Percentiles rank a stretch among this genome's conserved stretches.
Evolutionary conservation across 1,139 yeast genomes (phyloP).

Genomic region (Lodderomyces pseudojiufengensis): DNA sequence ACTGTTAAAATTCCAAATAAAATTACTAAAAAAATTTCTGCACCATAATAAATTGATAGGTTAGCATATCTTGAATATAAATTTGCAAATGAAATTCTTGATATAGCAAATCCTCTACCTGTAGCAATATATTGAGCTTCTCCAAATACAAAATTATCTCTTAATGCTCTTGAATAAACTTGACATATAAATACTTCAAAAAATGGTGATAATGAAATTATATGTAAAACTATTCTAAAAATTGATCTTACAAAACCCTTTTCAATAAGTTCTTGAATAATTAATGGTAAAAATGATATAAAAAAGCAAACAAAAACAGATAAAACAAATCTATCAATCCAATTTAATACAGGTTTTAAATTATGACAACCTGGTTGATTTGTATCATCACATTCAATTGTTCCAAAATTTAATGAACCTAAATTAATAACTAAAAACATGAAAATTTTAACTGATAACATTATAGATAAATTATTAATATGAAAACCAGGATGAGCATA

Average conservation of each 20-base stretch:
- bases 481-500: conserved; percentile 94
- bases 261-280: conserved; percentile 77
- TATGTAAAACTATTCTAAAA: conserved; percentile 57
- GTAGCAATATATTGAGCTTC: conserved; percentile 84
- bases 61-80: conserved; percentile 65
- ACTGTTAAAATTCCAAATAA: conserved; percentile 62
- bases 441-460: conserved; percentile 69
- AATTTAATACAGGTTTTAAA: conserved; percentile 66
- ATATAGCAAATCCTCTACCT: conserved; percentile 81
- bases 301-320: conserved; percentile 82
- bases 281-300: conserved; percentile 75
- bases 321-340: conserved; percentile 78
- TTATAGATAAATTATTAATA: conserved; percentile 74
- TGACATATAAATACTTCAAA: conserved; percentile 89
- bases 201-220: conserved; percentile 71
- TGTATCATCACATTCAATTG: conserved; percentile 53
- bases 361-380: conserved; percentile 66
- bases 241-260: conserved; percentile 66
- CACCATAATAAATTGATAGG: conserved; percentile 65
- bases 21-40: conserved; percentile 52
- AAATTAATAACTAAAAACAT: conserved; percentile 64
- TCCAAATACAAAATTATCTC: conserved; percentile 69
- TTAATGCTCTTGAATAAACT: conserved; percentile 68
- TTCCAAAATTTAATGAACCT: conserved; percentile 57
- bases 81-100: conserved; percentile 55